Base-by-base conservation (phyloP, 768 basidiomycete genomes). In the Phylloporus arenicola region DNA sequence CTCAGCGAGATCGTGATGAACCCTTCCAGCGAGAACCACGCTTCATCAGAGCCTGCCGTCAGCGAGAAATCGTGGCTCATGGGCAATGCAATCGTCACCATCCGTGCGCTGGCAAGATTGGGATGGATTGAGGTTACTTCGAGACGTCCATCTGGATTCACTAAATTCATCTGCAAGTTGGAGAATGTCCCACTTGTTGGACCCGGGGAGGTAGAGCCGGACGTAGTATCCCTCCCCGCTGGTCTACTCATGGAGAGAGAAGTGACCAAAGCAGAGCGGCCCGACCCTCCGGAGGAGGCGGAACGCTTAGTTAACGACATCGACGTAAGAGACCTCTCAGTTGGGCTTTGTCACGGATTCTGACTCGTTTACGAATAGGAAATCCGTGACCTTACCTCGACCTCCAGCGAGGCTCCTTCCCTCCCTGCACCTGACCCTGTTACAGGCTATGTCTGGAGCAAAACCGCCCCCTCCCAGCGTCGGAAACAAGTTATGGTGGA, bases 121-220 rank as follows among this genome's bases (percentile, higher is more conserved):
- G 93, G 93, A 2, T 98, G 95, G 95, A 78, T 93, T 19, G 89
- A 93, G 61, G 82, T 97, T 13, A 69, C 84, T 40, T 84, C 87
- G 0, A 78, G 92, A 5, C 76, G 96, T 14, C 86, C 96, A 0
- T 97, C 94, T 1, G 96, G 96, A 3, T 83, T 84, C 55, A 88
- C 91, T 1, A 81, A 82, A 55, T 83, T 97, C 57, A 69, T 95
- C 13, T 90, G 90, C 62, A 80, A 87, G 56, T 63, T 92, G 34
- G 93, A 97, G 67, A 97, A 97, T 62, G 83, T 89, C 0, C 92
- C 92, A 0, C 75, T 91, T 68, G 83, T 92, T 13, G 81, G 86
- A 0, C 77, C 86, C 5, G 93, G 91, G 2, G 92, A 91, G 59
- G 86, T 88, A 7, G 80, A 86, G 48, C 88, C 89, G 0, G 92